phyloP scores from a whole-genome alignment of 2,329 filamentous ascomycete genomes.

The Stagonosporopsis chrysanthemi region DNA sequence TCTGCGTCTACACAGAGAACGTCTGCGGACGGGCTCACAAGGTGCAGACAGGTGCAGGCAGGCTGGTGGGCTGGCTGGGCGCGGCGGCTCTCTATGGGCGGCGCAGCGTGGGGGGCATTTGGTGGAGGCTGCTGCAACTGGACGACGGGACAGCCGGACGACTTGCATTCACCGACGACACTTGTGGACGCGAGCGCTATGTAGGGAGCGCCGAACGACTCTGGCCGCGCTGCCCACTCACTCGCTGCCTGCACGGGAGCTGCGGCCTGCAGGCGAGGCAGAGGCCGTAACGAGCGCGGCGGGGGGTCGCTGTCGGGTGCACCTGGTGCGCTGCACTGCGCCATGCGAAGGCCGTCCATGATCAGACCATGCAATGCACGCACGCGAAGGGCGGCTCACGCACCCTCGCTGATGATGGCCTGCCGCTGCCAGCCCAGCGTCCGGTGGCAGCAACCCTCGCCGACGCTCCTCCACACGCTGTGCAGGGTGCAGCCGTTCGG shows the following conservation, averaged over 20 bases:
- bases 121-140: conserved; percentile 10
- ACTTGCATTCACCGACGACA: conserved; percentile 14
- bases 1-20: too few relatives aligned
- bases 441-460: neutral
- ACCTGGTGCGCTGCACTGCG: conserved; percentile 1
- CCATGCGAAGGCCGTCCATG: conserved; percentile 5
- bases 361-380: conserved; percentile 12
- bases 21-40: conserved; percentile 2
- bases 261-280: neutral
- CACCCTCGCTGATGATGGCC: neutral
- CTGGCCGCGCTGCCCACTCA: conserved; percentile 9
- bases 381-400: conserved; percentile 8
- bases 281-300: conserved; percentile 1
- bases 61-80: conserved; percentile 9
- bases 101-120: conserved; percentile 10
- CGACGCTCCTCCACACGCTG: conserved; percentile 8
- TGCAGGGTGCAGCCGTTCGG: neutral
- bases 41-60: conserved; percentile 12
- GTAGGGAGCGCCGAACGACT: conserved; percentile 12
- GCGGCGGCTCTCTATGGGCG: conserved; percentile 7
- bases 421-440: neutral
- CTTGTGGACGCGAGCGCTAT: conserved; percentile 19
- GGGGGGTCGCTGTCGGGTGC: conserved; percentile 14
- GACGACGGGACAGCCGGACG: conserved; percentile 13
- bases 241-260: conserved; percentile 3